Base-by-base conservation (phyloP, 306 rosid species). In the Pyrus pyrifolia region DNA sequence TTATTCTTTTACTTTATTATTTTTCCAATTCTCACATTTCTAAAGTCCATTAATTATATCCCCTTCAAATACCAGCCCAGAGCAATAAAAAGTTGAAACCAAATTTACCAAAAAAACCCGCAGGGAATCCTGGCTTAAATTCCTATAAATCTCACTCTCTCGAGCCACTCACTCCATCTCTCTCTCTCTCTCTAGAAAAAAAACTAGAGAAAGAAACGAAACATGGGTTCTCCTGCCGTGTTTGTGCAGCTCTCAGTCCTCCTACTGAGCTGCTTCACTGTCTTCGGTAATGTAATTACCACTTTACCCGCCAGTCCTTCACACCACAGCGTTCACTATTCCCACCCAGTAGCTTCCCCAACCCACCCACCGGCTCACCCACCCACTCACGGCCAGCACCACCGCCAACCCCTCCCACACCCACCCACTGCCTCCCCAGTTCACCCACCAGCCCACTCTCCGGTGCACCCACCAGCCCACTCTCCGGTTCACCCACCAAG, bases 141-240 rank as follows among this genome's bases (percentile, higher is more conserved):
- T 35, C 75, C 86, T 88, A 86, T 83, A 90, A 88, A 83, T 30
- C 0, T 60, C 72, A 68, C 51, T 64, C 52, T 38, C 42, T 66
- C n/a, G 18, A 11, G 8, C 6, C 6, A 27, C 8, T 25, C 65
- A 30, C 25, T 8, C 30, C 52, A 18, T 31, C 64, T 4, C 58
- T 13, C 53, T 2, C 38, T 2, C 38, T 13, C 60, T 17, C 66
- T 25, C 40, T 57, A 6, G 4, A 55, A 7, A 11, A 23, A 44
- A n/a, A 60, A 40, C 11, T 15, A 8, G 55, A 74, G 70, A 78
- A 8, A 3, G n/a, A 35, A n/a, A 25, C 1, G 30, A 69, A 76
- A 49, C 1, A 81, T 77, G 85, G 81, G 71, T 58, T 59, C 60
- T 25, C 66, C 31, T 6, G 59, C 15, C 5, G 51, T 45, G 15